Base-by-base conservation (phyloP, 352 stramenopile species). In the Globisporangium rhizosaccharum region DNA sequence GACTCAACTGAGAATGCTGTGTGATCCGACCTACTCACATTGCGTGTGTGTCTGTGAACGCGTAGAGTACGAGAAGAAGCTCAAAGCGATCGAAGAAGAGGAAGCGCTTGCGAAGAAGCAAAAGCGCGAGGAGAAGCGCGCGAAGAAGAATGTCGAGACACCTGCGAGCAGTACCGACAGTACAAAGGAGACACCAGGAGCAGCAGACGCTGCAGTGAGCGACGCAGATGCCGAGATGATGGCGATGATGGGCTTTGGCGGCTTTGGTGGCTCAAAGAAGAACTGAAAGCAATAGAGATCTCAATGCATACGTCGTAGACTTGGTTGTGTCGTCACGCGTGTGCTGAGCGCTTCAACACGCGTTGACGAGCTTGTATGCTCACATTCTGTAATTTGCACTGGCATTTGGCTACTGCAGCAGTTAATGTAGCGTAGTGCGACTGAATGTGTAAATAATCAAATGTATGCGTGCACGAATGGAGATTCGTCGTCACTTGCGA, bases 211-310 rank as follows among this genome's bases (percentile, higher is more conserved):
- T 8, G 48, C 52, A 11, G 61, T 54, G 44, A 25, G 46, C 51
- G 78, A 79, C n/a, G 70, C 72, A 4, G 85, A 96, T 28, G 80
- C 81, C 6, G 85, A 82, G 37, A 96, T 97, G 86, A 93, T 92
- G 82, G 85, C 87, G 20, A 88, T 96, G 80, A 97, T 97, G 90
- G 89, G 89, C 33, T 96, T 97, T 56, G 75, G 73, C 1, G 85
- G 87, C 44, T 97, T 97, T 57, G 77, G 82, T 26, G 75, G 82
- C 37, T 90, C 82, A 10, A 96, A 92, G 45, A 88, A 88, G 59
- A 49, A 49, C 20, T 49, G 14, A 23, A 15, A 9, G 45, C 45
- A 26, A 50, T 47, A 47, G 6, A 50, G 41, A 46, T 17, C 39
- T 36, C 9, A 6, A 33, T 33, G 28, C 28, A 7, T 33, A 6